Percentiles rank a stretch among this genome's conserved stretches.
These are phyloP conservation scores for Parafenestella ontariensis DNA, from an alignment of 2,329 filamentous ascomycete genomes.

Conservation along the genomic window DNA sequence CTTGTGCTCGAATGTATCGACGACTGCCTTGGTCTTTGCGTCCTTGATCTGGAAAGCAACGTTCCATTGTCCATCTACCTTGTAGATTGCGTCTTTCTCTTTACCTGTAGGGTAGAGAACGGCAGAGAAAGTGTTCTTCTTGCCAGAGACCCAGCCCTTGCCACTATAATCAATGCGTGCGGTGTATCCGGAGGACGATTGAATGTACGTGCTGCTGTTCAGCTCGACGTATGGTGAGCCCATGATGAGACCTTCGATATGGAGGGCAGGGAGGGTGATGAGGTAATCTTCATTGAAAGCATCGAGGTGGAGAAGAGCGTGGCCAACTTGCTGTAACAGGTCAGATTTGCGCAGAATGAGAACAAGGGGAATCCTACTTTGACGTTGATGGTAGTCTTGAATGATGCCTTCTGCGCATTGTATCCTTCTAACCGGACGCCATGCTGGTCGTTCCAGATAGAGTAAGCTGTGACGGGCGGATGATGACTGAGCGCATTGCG, in stretches of 20 bases:
- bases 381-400: slow-evolving; percentile 91
- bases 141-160: slow-evolving; percentile 92
- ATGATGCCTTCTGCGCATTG: slow-evolving; percentile 95
- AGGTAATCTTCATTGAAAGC: slow-evolving; percentile 75
- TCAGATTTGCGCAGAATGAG: slow-evolving; percentile 4
- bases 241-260: slow-evolving; percentile 92
- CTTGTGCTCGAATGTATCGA: slow-evolving; percentile 57
- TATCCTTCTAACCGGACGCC: slow-evolving; percentile 81
- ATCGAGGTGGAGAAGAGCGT: slow-evolving; percentile 81
- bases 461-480: slow-evolving; percentile 92
- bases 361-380: slow-evolving; percentile 56
- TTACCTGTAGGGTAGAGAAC: slow-evolving; percentile 72
- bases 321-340: slow-evolving; percentile 72
- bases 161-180: slow-evolving; percentile 92
- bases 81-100: slow-evolving; percentile 79
- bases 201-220: slow-evolving; percentile 83
- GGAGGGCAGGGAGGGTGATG: slow-evolving; percentile 87
- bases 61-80: slow-evolving; percentile 89
- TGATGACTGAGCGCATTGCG: slow-evolving; percentile 68
- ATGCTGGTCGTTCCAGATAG: slow-evolving; percentile 84
- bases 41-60: slow-evolving; percentile 80
- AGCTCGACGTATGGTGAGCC: slow-evolving; percentile 90
- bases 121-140: slow-evolving; percentile 90
- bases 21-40: slow-evolving; percentile 56
- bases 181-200: slow-evolving; percentile 84